Conservation (phyloP, 2,329 filamentous ascomycete genomes). For the Talaromyces sp. region DNA sequence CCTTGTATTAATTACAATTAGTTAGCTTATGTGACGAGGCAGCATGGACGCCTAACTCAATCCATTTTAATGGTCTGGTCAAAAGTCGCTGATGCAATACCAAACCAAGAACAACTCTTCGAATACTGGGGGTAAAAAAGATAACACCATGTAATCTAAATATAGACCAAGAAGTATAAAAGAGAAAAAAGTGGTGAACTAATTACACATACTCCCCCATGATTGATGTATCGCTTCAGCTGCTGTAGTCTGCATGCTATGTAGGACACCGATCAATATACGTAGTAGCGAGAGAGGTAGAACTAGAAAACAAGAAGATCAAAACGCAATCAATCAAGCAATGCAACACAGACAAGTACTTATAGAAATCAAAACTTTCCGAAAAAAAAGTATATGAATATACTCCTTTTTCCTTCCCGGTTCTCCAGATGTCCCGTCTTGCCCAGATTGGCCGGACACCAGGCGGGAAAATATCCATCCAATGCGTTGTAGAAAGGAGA, state of each 20-base stretch:
- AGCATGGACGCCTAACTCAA: too few relatives aligned
- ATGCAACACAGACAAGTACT: neutral
- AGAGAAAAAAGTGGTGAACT: neutral
- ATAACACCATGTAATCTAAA: neutral
- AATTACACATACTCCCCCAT: slow-evolving; percentile 1
- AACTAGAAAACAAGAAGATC: neutral
- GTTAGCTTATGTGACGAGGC: too few relatives aligned
- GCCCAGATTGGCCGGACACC: neutral
- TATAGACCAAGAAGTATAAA: neutral
- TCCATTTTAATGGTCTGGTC: too few relatives aligned
- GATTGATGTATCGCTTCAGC: neutral
- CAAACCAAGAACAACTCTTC: neutral
- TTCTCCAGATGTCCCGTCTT: neutral
- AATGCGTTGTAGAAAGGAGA: neutral
- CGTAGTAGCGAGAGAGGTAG: neutral
- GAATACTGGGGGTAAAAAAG: neutral
- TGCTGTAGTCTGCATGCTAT: neutral
- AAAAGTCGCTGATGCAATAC: neutral
- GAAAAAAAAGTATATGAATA: too few relatives aligned
- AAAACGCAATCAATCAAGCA: neutral
- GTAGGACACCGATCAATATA: neutral
- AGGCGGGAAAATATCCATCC: neutral
- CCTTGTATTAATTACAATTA: too few relatives aligned
- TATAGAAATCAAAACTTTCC: neutral
- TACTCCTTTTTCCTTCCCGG: neutral